Percentiles rank a stretch among this genome's conserved stretches.
phyloP scores from a whole-genome alignment of 108 stramenopile species.

The Stephanodiscus minutulus region DNA sequence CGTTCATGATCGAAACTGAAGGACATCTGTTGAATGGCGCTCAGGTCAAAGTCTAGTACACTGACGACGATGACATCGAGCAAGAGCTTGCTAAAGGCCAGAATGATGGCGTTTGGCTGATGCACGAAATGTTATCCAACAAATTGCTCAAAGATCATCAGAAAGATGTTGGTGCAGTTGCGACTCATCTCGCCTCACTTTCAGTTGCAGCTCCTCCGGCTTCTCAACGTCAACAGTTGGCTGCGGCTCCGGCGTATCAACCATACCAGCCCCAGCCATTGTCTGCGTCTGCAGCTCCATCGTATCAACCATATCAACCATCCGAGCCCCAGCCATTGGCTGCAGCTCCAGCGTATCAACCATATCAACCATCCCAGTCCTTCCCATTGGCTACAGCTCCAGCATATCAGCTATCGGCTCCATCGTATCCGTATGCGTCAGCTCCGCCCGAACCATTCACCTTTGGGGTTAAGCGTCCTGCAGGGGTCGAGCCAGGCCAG shows the following conservation, averaged over 20 bases:
- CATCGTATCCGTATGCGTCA: not conserved
- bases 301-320: not conserved
- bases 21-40: constrained; percentile 51
- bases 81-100: constrained; percentile 47
- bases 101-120: constrained; percentile 44
- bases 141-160: constrained; percentile 33
- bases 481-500: not conserved
- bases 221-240: not conserved
- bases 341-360: not conserved
- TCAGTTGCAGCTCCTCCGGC: not conserved
- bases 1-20: constrained; percentile 59
- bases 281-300: not conserved
- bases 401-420: not conserved
- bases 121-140: constrained; percentile 41
- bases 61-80: constrained; percentile 32
- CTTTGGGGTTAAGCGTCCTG: not conserved
- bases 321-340: too few relatives aligned
- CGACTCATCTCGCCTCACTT: constrained; percentile 4
- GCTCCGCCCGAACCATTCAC: not conserved
- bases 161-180: constrained; percentile 18
- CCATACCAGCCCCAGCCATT: not conserved
- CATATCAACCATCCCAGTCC: too few relatives aligned
- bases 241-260: not conserved
- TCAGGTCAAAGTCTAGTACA: constrained; percentile 50
- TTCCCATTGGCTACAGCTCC: not conserved